Base-by-base conservation (phyloP, 257 asterid species). In the Jaltomata sinuosa region DNA sequence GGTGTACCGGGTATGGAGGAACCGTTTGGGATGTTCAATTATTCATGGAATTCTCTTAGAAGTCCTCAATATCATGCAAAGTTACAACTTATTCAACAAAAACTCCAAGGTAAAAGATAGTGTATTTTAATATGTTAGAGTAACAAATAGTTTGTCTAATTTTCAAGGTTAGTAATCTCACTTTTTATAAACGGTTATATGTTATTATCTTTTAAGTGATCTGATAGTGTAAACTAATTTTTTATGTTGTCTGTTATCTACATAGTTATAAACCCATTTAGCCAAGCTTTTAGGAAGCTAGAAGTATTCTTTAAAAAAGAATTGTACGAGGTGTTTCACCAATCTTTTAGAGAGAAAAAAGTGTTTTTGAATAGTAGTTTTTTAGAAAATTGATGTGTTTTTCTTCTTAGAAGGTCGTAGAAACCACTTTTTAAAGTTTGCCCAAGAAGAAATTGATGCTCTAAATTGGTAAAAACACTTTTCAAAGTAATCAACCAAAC, bases 81-180 rank as follows among this genome's bases (percentile, higher is more conserved):
- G 45, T 84, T 93, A 81, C 87, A 91, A 9, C 61, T 92, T 54
- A 19, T 92, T 2, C 84, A 89, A 84, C 94, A 89, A 54, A 87
- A 81, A 36, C 89, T 87, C 82, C 97, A 89, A 89, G 98, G 97
- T 94, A 89, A 14, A 50, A n/a, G n/a, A n/a, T n/a, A 12, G 1
- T 14, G 36, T 61, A 27, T 25, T 61, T 57, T 57, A 22, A 57
- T 57, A 8, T 1, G 14, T 61, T 11, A 11, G n/a, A n/a, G n/a
- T 4, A 11, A 0, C 0, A 59, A 0, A 1, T 59, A 59, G 4
- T 1, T 22, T 59, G 1, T 25, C 34, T 59, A 59, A 59, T 59
- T 0, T 22, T 59, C 14, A 0, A 59, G 0, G 34, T 59, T n/a
- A n/a, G n/a, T n/a, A 59, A 11, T 59, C 67, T 11, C 18, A 59